Evolutionary conservation across 2,329 filamentous ascomycete species (phyloP).

Genomic region (Triangularia verruculosa): DNA sequence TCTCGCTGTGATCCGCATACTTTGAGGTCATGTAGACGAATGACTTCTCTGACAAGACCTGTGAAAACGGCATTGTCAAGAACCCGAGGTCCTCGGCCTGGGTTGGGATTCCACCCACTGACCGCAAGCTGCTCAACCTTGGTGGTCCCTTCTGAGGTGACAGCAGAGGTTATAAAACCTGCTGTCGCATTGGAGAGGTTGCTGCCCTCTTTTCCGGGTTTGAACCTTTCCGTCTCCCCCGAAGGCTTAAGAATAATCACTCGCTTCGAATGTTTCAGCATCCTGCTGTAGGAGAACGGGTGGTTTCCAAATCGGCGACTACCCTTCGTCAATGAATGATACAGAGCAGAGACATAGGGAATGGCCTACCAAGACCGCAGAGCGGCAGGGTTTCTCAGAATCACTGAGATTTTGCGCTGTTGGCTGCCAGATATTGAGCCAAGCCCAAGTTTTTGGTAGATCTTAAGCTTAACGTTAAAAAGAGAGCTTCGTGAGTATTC

Average conservation of each 20-base stretch:
- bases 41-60: neutral
- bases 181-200: constrained; percentile 9
- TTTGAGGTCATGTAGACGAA: constrained; percentile 5
- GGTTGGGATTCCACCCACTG: constrained; percentile 20
- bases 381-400: constrained; percentile 9
- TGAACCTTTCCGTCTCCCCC: neutral
- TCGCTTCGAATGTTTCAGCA: neutral
- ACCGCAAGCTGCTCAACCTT: constrained; percentile 14
- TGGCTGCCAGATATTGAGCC: neutral
- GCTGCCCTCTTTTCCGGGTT: neutral
- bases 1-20: constrained; percentile 2
- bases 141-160: neutral
- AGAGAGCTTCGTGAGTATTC: neutral
- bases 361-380: constrained; percentile 13
- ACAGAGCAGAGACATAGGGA: neutral
- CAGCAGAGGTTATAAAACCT: constrained; percentile 17
- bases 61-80: neutral
- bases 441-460: constrained; percentile 9
- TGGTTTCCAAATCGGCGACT: constrained; percentile 3
- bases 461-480: neutral
- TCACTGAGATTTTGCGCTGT: neutral
- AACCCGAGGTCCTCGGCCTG: constrained; percentile 11
- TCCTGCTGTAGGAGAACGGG: neutral
- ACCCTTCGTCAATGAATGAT: neutral
- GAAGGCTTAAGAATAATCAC: neutral